Percentiles rank a stretch among this genome's conserved stretches.
These are phyloP conservation scores for Verticillium nonalfalfae DNA, from an alignment of 2,329 filamentous ascomycete genomes.

Conservation along the genomic window DNA sequence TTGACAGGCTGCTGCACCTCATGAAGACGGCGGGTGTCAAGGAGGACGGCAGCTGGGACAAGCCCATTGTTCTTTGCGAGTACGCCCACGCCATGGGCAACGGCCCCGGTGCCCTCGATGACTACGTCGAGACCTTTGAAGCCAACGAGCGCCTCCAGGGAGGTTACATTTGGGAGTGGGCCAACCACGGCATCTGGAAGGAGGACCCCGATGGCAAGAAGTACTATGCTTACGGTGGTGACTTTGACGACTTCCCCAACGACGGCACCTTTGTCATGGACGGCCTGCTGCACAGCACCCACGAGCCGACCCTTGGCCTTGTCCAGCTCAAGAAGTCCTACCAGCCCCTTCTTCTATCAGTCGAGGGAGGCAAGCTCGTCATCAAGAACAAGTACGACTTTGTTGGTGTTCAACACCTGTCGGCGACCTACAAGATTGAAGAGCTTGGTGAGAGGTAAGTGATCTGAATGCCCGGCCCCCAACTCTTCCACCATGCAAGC, in stretches of 20 bases:
- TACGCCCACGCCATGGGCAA: slow-evolving; percentile 67
- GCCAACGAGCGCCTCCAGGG: slow-evolving; percentile 56
- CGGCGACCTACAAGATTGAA: slow-evolving; percentile 36
- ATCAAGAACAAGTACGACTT: slow-evolving; percentile 42
- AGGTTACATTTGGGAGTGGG: slow-evolving; percentile 63
- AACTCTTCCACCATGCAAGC: not conserved
- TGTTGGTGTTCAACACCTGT: slow-evolving; percentile 32
- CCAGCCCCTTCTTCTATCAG: slow-evolving; percentile 41
- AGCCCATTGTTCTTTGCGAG: slow-evolving; percentile 55
- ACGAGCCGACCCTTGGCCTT: slow-evolving; percentile 50
- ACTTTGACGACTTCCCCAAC: slow-evolving; percentile 56
- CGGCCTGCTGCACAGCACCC: slow-evolving; percentile 46
- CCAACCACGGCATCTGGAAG: slow-evolving; percentile 51
- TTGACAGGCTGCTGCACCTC: slow-evolving; percentile 43
- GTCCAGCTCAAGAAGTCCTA: slow-evolving; percentile 52
- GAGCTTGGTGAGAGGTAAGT: slow-evolving; percentile 32
- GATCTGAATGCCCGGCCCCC: not conserved
- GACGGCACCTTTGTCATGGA: slow-evolving; percentile 59
- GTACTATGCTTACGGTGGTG: slow-evolving; percentile 55
- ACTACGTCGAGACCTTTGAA: slow-evolving; percentile 61
- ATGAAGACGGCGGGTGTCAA: slow-evolving; percentile 33
- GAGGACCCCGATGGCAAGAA: slow-evolving; percentile 31
- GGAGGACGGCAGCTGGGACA: slow-evolving; percentile 32
- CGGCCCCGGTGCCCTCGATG: slow-evolving; percentile 61
- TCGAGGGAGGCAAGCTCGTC: slow-evolving; percentile 27